These are phyloP conservation scores for Pleurostoma richardsiae DNA, from an alignment of 2,329 filamentous ascomycete genomes.

Conservation along the genomic window DNA sequence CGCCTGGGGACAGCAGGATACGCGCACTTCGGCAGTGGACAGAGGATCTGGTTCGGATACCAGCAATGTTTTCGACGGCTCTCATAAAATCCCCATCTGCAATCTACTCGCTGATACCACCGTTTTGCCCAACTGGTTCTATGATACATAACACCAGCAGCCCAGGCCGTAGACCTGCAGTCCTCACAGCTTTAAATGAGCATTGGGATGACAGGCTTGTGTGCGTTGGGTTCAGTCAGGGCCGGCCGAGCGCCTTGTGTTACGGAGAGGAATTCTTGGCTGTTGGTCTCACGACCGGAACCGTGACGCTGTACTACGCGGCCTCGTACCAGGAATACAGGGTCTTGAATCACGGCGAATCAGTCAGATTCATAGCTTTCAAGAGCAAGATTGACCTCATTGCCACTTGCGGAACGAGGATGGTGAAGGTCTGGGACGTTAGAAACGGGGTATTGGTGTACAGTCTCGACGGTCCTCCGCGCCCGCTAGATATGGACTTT, in stretches of 20 bases:
- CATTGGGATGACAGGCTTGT: conserved; percentile 25
- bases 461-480: conserved; percentile 15
- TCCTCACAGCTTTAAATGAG: conserved; percentile 14
- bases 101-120: conserved; percentile 23
- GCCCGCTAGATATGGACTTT: conserved; percentile 18
- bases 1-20: conserved; percentile 12
- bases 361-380: conserved; percentile 23
- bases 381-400: conserved; percentile 18
- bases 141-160: conserved; percentile 12
- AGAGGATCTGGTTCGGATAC: conserved; percentile 21
- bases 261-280: conserved; percentile 21
- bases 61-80: conserved; percentile 21
- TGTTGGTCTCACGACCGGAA: conserved; percentile 16
- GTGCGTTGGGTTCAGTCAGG: conserved; percentile 18
- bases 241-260: conserved; percentile 15
- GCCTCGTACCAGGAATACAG: conserved; percentile 20
- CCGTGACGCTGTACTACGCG: conserved; percentile 16
- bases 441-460: conserved; percentile 16
- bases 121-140: conserved; percentile 28
- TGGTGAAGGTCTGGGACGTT: conserved; percentile 23
- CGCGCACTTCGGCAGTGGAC: conserved; percentile 18
- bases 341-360: conserved; percentile 19
- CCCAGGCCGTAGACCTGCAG: conserved; percentile 9
- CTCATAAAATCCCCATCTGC: conserved; percentile 19
- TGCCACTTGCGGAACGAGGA: conserved; percentile 21